phyloP scores from a whole-genome alignment of 257 asterid species.

The Haberlea rhodopensis region DNA sequence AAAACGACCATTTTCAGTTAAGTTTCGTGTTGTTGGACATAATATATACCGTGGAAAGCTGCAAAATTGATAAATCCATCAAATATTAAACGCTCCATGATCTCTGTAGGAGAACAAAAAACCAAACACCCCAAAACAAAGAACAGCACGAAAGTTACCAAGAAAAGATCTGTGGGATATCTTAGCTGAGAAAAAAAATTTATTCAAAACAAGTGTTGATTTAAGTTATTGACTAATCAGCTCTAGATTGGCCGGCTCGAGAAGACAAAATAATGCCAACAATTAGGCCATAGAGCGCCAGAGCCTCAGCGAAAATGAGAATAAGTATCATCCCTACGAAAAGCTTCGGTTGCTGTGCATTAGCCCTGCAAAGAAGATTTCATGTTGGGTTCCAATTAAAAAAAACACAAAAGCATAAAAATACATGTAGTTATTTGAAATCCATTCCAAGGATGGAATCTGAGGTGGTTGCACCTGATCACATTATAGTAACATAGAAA shows the following conservation, averaged over 20 bases:
- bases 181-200: not conserved
- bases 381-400: not conserved
- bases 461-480: not conserved
- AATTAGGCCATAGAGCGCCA: conserved; percentile 71
- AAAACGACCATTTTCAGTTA: no score
- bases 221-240: conserved; percentile 36
- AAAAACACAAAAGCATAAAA: not conserved
- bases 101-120: not conserved
- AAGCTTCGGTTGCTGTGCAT: conserved; percentile 72
- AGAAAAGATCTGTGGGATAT: not conserved
- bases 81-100: not conserved
- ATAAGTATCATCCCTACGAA: conserved; percentile 79
- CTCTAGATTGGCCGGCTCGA: conserved; percentile 75
- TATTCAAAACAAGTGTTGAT: not conserved
- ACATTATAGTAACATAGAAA: not conserved
- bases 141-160: not conserved
- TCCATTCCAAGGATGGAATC: not conserved
- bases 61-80: not conserved
- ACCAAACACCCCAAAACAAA: not conserved
- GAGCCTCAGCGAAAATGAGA: conserved; percentile 72
- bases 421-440: not conserved
- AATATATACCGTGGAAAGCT: not conserved
- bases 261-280: conserved; percentile 75
- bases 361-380: conserved; percentile 48
- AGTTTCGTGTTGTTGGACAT: no score